Conservation (phyloP, 495 filamentous ascomycete species). For the Annulohypoxylon bovei region DNA sequence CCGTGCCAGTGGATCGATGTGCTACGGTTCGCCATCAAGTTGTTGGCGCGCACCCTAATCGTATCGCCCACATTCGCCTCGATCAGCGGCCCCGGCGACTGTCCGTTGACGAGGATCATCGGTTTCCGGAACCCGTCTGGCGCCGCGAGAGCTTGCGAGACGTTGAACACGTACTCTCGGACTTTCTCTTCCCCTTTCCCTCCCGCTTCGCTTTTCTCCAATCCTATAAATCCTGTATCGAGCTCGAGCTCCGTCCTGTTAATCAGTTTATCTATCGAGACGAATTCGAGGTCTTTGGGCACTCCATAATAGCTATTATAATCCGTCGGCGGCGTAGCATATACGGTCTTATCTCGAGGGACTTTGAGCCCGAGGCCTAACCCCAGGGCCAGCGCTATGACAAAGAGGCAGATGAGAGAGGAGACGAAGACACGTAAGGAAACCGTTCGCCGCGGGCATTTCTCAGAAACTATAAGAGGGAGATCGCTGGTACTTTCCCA, state of each 20-base stretch:
- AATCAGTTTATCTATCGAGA: conserved; percentile 34
- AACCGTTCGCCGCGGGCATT: conserved; percentile 9
- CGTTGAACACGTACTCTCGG: conserved; percentile 45
- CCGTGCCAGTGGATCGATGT: conserved; percentile 52
- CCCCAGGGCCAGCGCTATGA: conserved; percentile 26
- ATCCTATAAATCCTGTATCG: conserved; percentile 32
- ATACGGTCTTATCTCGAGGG: conserved; percentile 6
- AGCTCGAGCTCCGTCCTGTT: conserved; percentile 44
- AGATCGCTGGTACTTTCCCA: conserved; percentile 22
- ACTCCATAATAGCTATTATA: conserved; percentile 22
- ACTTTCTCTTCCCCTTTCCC: background rate
- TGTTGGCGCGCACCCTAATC: conserved; percentile 40
- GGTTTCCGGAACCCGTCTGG: conserved; percentile 64
- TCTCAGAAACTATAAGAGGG: background rate
- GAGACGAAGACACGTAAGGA: conserved; percentile 31
- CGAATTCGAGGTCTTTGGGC: conserved; percentile 16
- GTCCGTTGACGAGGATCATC: conserved; percentile 66
- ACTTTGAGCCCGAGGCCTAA: conserved; percentile 37
- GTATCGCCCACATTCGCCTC: conserved; percentile 61
- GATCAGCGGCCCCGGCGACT: conserved; percentile 65
- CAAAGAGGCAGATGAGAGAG: conserved; percentile 27
- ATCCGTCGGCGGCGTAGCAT: background rate
- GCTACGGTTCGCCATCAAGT: conserved; percentile 39
- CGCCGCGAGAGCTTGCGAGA: conserved; percentile 36
- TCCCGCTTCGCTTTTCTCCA: background rate